Percentiles rank a stretch among this genome's conserved stretches.
Evolutionary conservation across 2,329 filamentous ascomycete genomes (phyloP).

Genomic region (Lecanosticta acicola): DNA sequence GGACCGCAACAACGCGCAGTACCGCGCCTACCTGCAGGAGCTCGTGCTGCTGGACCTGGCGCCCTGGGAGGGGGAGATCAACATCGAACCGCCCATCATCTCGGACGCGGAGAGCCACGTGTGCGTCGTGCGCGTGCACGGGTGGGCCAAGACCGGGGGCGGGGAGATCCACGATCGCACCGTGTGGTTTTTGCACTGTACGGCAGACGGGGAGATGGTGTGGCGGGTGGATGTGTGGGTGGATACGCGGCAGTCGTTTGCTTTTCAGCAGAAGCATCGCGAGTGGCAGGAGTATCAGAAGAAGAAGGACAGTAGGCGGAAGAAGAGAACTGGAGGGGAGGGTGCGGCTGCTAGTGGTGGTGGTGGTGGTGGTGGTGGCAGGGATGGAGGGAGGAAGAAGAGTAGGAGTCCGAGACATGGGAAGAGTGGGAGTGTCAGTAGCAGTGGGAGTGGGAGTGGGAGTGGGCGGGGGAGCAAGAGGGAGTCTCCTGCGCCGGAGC

Average conservation of each 20-base stretch:
- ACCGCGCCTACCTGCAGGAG: slow-evolving; percentile 3
- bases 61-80: slow-evolving; percentile 5
- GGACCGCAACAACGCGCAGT: slow-evolving; percentile 7
- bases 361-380: too few species aligned
- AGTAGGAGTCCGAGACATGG: background rate
- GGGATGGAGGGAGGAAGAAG: background rate
- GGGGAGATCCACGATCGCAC: background rate
- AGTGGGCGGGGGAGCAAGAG: background rate
- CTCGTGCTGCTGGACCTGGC: slow-evolving; percentile 5
- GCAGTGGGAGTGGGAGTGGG: background rate
- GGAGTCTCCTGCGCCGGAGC: too few species aligned
- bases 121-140: slow-evolving; percentile 4
- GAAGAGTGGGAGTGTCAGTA: background rate
- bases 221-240: slow-evolving; percentile 3
- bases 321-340: background rate
- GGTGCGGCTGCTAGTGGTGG: background rate
- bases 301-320: background rate
- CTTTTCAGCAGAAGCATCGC: slow-evolving; percentile 1
- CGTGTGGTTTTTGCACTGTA: slow-evolving; percentile 5
- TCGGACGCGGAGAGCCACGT: background rate
- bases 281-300: background rate
- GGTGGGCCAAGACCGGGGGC: background rate
- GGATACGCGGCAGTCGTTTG: slow-evolving; percentile 2
- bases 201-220: slow-evolving; percentile 5
- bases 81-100: slow-evolving; percentile 4